Evolutionary conservation across 805 yeast genomes (phyloP).

Genomic region (Candida suzukii): DNA sequence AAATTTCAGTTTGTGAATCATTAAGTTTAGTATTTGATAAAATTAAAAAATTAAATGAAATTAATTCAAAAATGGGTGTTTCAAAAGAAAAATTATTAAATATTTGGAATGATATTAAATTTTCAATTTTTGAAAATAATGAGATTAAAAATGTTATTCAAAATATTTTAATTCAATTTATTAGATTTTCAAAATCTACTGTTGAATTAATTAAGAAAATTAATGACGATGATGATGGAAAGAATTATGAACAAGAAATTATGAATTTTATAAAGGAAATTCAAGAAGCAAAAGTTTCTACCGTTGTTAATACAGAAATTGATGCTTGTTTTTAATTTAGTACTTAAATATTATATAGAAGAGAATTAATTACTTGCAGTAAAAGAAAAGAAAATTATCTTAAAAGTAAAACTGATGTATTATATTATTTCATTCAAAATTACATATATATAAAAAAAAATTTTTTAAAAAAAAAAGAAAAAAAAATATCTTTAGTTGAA

Average conservation of each 20-base stretch:
- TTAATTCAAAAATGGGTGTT: no score
- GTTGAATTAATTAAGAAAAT: neutral
- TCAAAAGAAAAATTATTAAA: no score
- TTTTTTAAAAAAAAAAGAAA: neutral
- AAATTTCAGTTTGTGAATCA: conserved; percentile 37
- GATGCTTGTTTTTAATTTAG: conserved; percentile 1
- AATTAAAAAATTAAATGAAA: neutral
- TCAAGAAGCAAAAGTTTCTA: conserved; percentile 32
- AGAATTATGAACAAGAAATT: conserved; percentile 40
- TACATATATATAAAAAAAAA: no score
- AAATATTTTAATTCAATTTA: conserved; percentile 48
- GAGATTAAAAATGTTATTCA: conserved; percentile 30
- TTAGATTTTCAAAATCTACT: conserved; percentile 8
- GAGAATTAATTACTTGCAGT: no score
- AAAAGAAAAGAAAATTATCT: no score
- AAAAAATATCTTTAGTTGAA: neutral
- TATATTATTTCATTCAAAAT: no score
- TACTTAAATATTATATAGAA: no score
- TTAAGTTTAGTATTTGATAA: conserved; percentile 17
- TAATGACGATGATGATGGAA: neutral
- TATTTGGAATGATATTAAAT: no score
- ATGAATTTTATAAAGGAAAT: conserved; percentile 25
- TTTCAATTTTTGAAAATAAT: neutral
- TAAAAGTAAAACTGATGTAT: no score
- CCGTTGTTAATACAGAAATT: conserved; percentile 37